Evolutionary conservation across 768 basidiomycete species (phyloP).

Genomic region (Lyophyllum atratum): DNA sequence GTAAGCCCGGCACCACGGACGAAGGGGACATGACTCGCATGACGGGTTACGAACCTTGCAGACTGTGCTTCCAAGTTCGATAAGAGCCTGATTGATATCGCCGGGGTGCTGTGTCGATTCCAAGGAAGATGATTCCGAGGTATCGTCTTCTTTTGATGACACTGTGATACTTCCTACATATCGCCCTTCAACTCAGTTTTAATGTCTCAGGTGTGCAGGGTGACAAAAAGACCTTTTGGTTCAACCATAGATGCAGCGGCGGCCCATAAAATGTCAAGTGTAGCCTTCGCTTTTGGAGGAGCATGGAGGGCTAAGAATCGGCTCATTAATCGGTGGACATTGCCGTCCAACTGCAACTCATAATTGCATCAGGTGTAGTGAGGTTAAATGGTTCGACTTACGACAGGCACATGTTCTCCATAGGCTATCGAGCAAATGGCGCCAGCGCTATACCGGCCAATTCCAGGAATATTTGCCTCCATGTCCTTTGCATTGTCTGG

Average conservation of each 20-base stretch:
- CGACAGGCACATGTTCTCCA: constrained; percentile 80
- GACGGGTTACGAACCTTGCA: constrained; percentile 84
- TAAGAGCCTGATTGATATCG: constrained; percentile 90
- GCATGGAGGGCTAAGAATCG: constrained; percentile 83
- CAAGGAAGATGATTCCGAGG: constrained; percentile 1
- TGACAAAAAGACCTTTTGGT: constrained; percentile 15
- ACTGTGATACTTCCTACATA: neutral
- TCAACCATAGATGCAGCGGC: constrained; percentile 73
- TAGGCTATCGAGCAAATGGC: constrained; percentile 88
- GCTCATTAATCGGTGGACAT: constrained; percentile 84
- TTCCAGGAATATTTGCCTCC: constrained; percentile 82
- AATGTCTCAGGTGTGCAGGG: neutral
- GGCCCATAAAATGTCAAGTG: constrained; percentile 82
- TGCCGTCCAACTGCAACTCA: constrained; percentile 75
- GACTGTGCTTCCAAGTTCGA: constrained; percentile 92
- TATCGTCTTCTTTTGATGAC: constrained; percentile 15
- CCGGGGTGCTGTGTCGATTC: constrained; percentile 53
- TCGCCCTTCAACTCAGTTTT: neutral
- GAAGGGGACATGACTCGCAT: constrained; percentile 75
- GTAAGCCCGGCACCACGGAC: constrained; percentile 69
- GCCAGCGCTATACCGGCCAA: constrained; percentile 89
- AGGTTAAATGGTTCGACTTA: constrained; percentile 41
- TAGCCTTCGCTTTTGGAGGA: constrained; percentile 75
- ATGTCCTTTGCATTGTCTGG: constrained; percentile 81
- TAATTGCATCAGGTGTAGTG: constrained; percentile 1